These are phyloP conservation scores for Coemansia sp. DNA, from an alignment of 192 early-diverging fungal species.

Conservation along the genomic window DNA sequence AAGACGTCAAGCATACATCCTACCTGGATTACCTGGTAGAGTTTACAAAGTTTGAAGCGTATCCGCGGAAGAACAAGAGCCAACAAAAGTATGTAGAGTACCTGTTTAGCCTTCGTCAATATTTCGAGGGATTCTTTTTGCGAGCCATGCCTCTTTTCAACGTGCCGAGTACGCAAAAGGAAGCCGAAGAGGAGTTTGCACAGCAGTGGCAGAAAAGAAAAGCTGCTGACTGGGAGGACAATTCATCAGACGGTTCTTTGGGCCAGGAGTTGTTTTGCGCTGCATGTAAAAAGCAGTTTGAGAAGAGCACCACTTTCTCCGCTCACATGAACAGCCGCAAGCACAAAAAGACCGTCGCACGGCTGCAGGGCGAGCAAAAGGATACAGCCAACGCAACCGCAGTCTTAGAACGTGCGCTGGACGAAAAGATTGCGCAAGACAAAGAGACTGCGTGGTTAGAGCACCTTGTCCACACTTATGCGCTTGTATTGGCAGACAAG, in stretches of 20 bases:
- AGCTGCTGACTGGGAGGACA: slow-evolving; percentile 61
- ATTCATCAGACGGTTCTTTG: slow-evolving; percentile 19
- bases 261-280: slow-evolving; percentile 66
- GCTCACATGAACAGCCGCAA: slow-evolving; percentile 88
- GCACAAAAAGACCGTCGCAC: slow-evolving; percentile 76
- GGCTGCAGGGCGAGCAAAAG: slow-evolving; percentile 19
- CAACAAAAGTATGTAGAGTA: slow-evolving; percentile 18
- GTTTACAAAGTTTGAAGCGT: slow-evolving; percentile 39
- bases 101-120: slow-evolving; percentile 59
- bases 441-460: slow-evolving; percentile 67
- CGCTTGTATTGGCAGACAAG: slow-evolving; percentile 55
- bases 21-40: slow-evolving; percentile 62
- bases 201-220: slow-evolving; percentile 58
- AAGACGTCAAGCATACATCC: slow-evolving; percentile 32
- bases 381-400: slow-evolving; percentile 18
- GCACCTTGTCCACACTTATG: slow-evolving; percentile 60
- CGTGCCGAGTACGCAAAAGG: slow-evolving; percentile 55
- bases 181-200: slow-evolving; percentile 60
- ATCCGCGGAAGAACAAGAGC: slow-evolving; percentile 14
- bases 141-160: slow-evolving; percentile 79
- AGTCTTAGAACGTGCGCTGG: slow-evolving; percentile 22
- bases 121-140: slow-evolving; percentile 73
- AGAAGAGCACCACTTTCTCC: slow-evolving; percentile 81
- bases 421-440: slow-evolving; percentile 57
- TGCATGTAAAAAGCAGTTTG: slow-evolving; percentile 78